Evolutionary conservation across 2,329 filamentous ascomycete species (phyloP).

Genomic region (Aspergillus eucalypticola): DNA sequence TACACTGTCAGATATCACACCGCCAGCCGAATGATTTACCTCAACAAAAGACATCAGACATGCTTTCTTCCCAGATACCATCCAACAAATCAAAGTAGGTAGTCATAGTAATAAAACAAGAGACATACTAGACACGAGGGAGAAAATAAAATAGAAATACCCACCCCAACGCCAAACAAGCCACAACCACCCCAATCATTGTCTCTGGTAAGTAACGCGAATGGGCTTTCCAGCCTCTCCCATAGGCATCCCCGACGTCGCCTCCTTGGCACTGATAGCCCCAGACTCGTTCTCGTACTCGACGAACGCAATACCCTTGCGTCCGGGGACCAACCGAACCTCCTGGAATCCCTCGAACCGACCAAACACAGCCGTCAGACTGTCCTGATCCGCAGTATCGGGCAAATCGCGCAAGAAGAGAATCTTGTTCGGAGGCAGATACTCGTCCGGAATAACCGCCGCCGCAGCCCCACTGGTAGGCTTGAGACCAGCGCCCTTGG

Average conservation of each 20-base stretch:
- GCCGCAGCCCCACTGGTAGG: slow-evolving; percentile 67
- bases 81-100: slow-evolving; percentile 1
- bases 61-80: background rate
- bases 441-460: slow-evolving; percentile 90
- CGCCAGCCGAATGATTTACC: background rate
- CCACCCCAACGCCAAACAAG: slow-evolving; percentile 34
- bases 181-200: slow-evolving; percentile 53
- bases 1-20: background rate
- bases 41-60: background rate
- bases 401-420: slow-evolving; percentile 92
- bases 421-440: slow-evolving; percentile 94
- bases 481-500: slow-evolving; percentile 74
- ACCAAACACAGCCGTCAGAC: slow-evolving; percentile 76
- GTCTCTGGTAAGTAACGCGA: slow-evolving; percentile 94
- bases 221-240: slow-evolving; percentile 74
- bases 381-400: slow-evolving; percentile 79
- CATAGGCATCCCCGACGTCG: slow-evolving; percentile 79
- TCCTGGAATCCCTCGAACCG: slow-evolving; percentile 94
- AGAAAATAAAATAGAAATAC: slow-evolving; percentile 10
- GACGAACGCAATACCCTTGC: slow-evolving; percentile 89
- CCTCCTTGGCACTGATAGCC: slow-evolving; percentile 91
- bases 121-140: slow-evolving; percentile 10
- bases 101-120: background rate
- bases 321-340: slow-evolving; percentile 81
- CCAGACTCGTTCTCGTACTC: slow-evolving; percentile 91